phyloP scores from a whole-genome alignment of 1,284 basidiomycete genomes.

The Ganoderma meredithae region DNA sequence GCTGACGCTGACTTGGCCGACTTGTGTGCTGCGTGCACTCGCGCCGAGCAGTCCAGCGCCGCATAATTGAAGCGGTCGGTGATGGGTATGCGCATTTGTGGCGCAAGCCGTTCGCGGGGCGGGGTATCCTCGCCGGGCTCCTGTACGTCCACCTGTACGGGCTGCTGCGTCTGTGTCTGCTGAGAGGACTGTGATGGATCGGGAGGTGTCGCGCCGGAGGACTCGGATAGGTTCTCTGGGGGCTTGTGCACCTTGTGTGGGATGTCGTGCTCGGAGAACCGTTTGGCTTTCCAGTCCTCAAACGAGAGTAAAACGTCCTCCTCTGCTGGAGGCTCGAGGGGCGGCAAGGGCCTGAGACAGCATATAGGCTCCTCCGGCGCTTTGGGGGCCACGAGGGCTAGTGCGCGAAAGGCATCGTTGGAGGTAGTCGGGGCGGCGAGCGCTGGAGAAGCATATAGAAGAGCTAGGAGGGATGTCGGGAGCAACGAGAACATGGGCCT shows the following conservation, averaged over 20 bases:
- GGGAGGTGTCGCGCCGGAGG: not conserved
- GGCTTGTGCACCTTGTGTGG: constrained; percentile 27
- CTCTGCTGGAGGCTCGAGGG: constrained; percentile 57
- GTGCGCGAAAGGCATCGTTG: constrained; percentile 67
- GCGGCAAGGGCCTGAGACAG: constrained; percentile 63
- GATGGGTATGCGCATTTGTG: constrained; percentile 72
- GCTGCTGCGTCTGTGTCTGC: constrained; percentile 14
- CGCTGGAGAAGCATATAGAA: constrained; percentile 51
- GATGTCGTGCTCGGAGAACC: constrained; percentile 47
- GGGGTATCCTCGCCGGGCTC: constrained; percentile 19
- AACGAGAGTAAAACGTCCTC: constrained; percentile 81
- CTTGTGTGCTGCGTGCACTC: constrained; percentile 86
- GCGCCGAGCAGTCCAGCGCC: constrained; percentile 90
- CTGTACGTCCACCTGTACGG: constrained; percentile 22
- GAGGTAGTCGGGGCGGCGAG: constrained; percentile 51
- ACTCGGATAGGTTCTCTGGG: constrained; percentile 25
- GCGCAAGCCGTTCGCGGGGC: constrained; percentile 48
- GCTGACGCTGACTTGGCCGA: constrained; percentile 85
- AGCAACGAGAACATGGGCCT: constrained; percentile 38
- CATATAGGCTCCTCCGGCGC: constrained; percentile 67
- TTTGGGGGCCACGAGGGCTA: constrained; percentile 55
- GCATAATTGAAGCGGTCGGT: constrained; percentile 94
- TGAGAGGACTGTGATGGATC: constrained; percentile 14
- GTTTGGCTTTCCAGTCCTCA: constrained; percentile 89
- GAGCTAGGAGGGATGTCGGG: constrained; percentile 44